These are phyloP conservation scores for Penicillium subrubescens DNA, from an alignment of 495 filamentous ascomycete genomes.

Conservation along the genomic window DNA sequence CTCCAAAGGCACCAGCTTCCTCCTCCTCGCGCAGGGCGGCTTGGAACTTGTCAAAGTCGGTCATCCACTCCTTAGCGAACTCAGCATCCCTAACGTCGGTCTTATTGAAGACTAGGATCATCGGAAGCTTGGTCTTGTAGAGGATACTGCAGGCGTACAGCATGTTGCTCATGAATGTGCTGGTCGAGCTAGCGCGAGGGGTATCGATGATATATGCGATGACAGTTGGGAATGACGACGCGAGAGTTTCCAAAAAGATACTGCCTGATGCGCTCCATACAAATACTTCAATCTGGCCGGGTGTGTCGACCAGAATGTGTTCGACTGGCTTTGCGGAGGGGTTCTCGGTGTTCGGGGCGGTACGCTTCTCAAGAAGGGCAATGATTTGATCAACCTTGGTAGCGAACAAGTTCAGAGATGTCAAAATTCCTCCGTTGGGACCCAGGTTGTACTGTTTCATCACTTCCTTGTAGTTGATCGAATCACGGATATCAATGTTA, in stretches of 20 bases:
- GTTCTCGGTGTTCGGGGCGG: constrained; percentile 61
- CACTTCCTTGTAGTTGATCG: constrained; percentile 98
- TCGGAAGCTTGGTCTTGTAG: constrained; percentile 96
- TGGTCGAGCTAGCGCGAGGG: constrained; percentile 85
- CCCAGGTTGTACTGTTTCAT: constrained; percentile 99
- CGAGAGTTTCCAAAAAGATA: constrained; percentile 91
- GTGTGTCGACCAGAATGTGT: constrained; percentile 90
- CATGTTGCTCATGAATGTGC: constrained; percentile 99
- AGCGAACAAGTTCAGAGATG: constrained; percentile 91
- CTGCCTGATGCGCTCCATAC: constrained; percentile 94
- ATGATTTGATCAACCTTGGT: constrained; percentile 98
- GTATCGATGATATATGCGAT: constrained; percentile 98
- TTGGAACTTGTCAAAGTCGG: constrained; percentile 96
- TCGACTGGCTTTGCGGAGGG: constrained; percentile 67
- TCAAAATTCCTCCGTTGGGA: constrained; percentile 97
- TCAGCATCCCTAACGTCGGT: constrained; percentile 88
- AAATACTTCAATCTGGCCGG: constrained; percentile 97
- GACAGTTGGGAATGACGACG: constrained; percentile 91
- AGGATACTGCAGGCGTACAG: constrained; percentile 97
- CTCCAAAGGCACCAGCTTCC: constrained; percentile 71
- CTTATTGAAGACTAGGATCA: constrained; percentile 99
- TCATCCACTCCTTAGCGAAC: constrained; percentile 99
- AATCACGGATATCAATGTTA: constrained; percentile 99
- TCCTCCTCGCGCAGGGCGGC: constrained; percentile 79
- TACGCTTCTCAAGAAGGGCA: constrained; percentile 83